Evolutionary conservation across 768 basidiomycete species (phyloP).

Genomic region (Chiua virens): DNA sequence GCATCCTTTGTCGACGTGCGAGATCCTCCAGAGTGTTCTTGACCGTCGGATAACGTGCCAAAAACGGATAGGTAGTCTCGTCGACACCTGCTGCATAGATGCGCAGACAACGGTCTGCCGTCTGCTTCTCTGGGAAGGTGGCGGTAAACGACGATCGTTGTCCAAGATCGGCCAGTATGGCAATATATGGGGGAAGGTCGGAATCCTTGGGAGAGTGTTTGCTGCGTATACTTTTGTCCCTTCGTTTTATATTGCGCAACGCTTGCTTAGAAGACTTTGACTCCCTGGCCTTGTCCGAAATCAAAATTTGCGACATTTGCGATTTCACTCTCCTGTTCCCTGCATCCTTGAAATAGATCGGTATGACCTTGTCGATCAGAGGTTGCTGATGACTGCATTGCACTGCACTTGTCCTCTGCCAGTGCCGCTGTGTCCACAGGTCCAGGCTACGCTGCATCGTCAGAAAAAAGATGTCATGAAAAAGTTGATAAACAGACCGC

Average conservation of each 20-base stretch:
- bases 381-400: conserved; percentile 16
- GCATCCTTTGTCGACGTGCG: background rate
- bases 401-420: conserved; percentile 16
- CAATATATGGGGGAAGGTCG: conserved; percentile 1
- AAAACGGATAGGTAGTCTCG: conserved; percentile 3
- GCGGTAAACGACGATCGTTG: background rate
- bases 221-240: background rate
- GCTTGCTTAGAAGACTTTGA: background rate
- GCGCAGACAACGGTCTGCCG: conserved; percentile 4
- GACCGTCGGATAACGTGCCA: background rate
- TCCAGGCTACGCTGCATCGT: background rate
- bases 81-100: conserved; percentile 3
- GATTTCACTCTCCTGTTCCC: background rate
- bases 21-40: background rate
- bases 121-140: background rate
- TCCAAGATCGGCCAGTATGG: conserved; percentile 11
- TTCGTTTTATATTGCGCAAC: background rate
- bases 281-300: conserved; percentile 14
- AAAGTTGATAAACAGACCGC: no score
- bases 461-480: background rate
- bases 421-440: background rate
- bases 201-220: background rate
- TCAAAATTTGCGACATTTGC: conserved; percentile 15
- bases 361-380: conserved; percentile 10
- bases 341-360: conserved; percentile 10